Evolutionary conservation across 176 grass and related monocot genomes (phyloP).

Genomic region (Calamus simplicifolius): DNA sequence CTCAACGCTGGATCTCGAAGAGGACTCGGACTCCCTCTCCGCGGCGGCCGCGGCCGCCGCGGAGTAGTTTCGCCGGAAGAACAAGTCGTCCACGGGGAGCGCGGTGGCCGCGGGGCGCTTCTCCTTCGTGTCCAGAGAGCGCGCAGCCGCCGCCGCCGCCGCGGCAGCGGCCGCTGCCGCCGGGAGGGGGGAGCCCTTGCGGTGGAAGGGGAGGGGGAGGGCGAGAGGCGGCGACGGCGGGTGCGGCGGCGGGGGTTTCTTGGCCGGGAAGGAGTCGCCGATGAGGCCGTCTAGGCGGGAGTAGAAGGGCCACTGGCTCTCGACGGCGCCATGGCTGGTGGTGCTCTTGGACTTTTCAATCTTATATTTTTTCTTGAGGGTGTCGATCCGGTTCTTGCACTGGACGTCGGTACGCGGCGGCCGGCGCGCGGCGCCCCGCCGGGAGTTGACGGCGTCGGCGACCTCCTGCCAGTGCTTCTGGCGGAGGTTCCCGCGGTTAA

Average conservation of each 20-base stretch:
- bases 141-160: too few relatives aligned
- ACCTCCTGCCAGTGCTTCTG: constrained; percentile 40
- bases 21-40: too few relatives aligned
- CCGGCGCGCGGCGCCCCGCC: constrained; percentile 14
- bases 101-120: too few relatives aligned
- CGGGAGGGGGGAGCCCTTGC: too few relatives aligned
- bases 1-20: too few relatives aligned
- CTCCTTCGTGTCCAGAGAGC: too few relatives aligned
- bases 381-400: constrained; percentile 60
- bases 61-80: too few relatives aligned
- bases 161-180: too few relatives aligned
- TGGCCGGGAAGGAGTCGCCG: not conserved
- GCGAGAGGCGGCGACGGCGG: constrained; percentile 3
- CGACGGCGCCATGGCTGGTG: not conserved
- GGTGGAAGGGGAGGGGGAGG: constrained; percentile 4
- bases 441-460: constrained; percentile 39
- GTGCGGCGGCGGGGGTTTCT: not conserved
- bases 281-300: constrained; percentile 27
- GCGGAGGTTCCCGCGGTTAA: constrained; percentile 23
- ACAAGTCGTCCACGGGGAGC: too few relatives aligned
- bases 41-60: too few relatives aligned
- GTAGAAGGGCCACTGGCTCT: constrained; percentile 8
- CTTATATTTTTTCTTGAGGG: constrained; percentile 56
- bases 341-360: constrained; percentile 16
- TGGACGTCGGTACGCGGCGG: constrained; percentile 46